These are phyloP conservation scores for Podospora anserina DNA, from an alignment of 495 filamentous ascomycete species.

Conservation along the genomic window DNA sequence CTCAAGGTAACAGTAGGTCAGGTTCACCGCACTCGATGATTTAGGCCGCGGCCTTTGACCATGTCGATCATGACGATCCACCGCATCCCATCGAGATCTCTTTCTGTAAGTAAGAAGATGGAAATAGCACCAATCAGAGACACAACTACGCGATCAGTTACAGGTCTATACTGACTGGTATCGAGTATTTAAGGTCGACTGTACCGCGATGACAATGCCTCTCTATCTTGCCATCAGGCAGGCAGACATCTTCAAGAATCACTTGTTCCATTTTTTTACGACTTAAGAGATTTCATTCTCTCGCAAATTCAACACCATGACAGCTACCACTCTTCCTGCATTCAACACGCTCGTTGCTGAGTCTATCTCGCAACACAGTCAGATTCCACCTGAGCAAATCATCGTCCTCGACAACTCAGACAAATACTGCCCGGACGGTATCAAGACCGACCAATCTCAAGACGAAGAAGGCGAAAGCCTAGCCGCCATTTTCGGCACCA, in stretches of 20 bases:
- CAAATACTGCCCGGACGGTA: constrained; percentile 1
- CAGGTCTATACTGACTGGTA: background rate
- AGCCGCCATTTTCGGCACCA: constrained; percentile 2
- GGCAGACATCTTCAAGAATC: background rate
- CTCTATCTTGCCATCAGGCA: background rate
- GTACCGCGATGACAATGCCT: background rate
- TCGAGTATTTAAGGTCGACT: background rate
- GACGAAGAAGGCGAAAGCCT: background rate
- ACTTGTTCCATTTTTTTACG: too few relatives aligned
- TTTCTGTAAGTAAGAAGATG: background rate
- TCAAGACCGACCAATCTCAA: background rate
- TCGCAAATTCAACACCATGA: background rate
- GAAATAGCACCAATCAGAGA: background rate
- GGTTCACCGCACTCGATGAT: background rate
- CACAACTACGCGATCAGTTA: background rate
- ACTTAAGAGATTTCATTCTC: background rate
- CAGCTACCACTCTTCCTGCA: background rate
- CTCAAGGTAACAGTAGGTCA: background rate
- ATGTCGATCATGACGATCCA: background rate
- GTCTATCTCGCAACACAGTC: background rate
- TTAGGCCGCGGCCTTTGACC: background rate
- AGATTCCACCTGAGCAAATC: constrained; percentile 1
- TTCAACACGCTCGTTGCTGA: constrained; percentile 3
- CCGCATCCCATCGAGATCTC: background rate
- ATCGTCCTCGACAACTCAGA: constrained; percentile 6